Base-by-base conservation (phyloP, 1,284 basidiomycete genomes). In the Peniophora sp. region DNA sequence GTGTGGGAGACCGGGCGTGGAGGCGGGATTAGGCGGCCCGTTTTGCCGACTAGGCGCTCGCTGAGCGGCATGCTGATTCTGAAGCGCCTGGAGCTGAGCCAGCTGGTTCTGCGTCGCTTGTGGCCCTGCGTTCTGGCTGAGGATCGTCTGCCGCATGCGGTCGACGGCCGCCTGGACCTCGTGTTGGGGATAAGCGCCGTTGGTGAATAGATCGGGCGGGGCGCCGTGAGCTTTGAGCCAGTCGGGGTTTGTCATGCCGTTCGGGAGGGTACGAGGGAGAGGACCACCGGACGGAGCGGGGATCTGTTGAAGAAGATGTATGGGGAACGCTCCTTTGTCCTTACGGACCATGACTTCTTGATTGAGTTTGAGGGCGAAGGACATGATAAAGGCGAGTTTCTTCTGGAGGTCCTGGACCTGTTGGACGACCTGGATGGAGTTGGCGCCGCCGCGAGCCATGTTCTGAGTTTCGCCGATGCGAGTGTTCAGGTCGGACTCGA, bases 81-180 rank as follows among this genome's bases (percentile, higher is more conserved):
- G 59, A 17, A 55, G 56, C 23, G 54, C 53, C 22, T 53, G 54
- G 8, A 17, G 38, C 38, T 41, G 38, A 6, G 16, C n/a, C 16
- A 17, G 38, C n/a, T 41, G 38, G 38, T n/a, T n/a, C 19, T 41
- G 38, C 16, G 38, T 17, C 38, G 16, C n/a, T n/a, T 41, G 38
- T 5, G 38, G n/a, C 8, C n/a, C 38, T n/a, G 38, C 38, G 38
- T n/a, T 20, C n/a, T n/a, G n/a, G 38, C 8, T 16, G 38, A 20
- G 5, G 38, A 20, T 45, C 32, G 22, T 46, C 22, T 8, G 53
- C 49, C 9, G 56, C 49, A 34, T 43, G 47, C 3, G 45, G 44
- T 34, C 54, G 52, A 11, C 53, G 34, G 9, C 49, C 41, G n/a
- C 44, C 23, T 43, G 17, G 34, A 27, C 17, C 19, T n/a, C 20